These are phyloP conservation scores for Thielaviopsis populi DNA, from an alignment of 2,329 filamentous ascomycete genomes.

Conservation along the genomic window DNA sequence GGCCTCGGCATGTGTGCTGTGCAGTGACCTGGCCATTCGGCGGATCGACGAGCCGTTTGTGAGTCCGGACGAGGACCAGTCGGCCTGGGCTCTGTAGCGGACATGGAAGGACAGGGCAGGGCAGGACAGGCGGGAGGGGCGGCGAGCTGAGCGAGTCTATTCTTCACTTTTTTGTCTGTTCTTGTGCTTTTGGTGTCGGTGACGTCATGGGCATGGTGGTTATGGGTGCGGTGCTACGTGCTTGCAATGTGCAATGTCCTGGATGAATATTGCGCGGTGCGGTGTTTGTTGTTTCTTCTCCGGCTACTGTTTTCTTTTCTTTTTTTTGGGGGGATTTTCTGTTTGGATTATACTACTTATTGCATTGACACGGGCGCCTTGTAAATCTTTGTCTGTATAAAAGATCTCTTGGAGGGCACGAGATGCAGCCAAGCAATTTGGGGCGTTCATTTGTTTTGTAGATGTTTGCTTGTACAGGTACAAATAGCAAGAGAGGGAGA, in stretches of 20 bases:
- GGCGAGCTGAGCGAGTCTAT: neutral
- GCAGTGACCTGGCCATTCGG: conserved; percentile 89
- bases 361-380: no score
- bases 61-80: conserved; percentile 51
- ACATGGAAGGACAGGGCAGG: no score
- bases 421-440: no score
- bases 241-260: neutral
- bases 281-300: neutral
- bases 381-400: no score
- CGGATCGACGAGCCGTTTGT: conserved; percentile 90
- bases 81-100: conserved; percentile 60
- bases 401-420: no score
- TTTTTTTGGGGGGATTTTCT: no score
- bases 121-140: no score
- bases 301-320: neutral
- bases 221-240: neutral
- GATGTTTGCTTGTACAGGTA: no score
- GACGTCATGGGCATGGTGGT: neutral
- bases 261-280: neutral
- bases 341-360: no score
- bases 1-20: conserved; percentile 80
- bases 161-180: neutral
- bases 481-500: no score
- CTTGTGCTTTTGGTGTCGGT: neutral
- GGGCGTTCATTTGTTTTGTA: no score